These are phyloP conservation scores for Ganoderma multipileum DNA, from an alignment of 1,284 basidiomycete species.

Conservation along the genomic window DNA sequence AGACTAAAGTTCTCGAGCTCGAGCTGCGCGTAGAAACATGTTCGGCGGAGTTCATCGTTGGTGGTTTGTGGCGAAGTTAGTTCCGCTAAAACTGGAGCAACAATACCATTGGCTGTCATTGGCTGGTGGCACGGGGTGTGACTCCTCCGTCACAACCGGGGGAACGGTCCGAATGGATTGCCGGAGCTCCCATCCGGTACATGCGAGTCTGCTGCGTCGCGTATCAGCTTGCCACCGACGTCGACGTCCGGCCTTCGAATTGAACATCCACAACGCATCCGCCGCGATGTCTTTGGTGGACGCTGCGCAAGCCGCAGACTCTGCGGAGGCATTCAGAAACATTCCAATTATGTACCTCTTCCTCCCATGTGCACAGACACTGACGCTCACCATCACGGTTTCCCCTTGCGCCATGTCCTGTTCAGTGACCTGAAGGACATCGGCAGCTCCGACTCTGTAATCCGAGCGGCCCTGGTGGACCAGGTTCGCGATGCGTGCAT, in stretches of 20 bases:
- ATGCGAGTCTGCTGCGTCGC: not conserved
- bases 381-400: not conserved
- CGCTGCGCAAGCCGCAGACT: conserved; percentile 26
- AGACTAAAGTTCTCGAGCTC: too few species aligned
- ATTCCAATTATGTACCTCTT: conserved; percentile 30
- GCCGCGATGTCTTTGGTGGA: conserved; percentile 25
- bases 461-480: conserved; percentile 56
- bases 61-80: too few species aligned
- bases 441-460: conserved; percentile 45
- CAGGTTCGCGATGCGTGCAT: conserved; percentile 75
- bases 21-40: too few species aligned
- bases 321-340: conserved; percentile 25
- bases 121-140: too few species aligned
- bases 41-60: too few species aligned
- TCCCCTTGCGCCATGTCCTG: not conserved
- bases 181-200: too few species aligned
- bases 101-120: too few species aligned
- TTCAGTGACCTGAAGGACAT: conserved; percentile 63
- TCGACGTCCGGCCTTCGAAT: not conserved
- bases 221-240: not conserved
- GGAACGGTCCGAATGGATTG: too few species aligned
- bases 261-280: not conserved
- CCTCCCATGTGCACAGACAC: not conserved
- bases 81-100: too few species aligned
- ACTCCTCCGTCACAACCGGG: too few species aligned